These are phyloP conservation scores for Suillus subalutaceus DNA, from an alignment of 768 basidiomycete species.

Conservation along the genomic window DNA sequence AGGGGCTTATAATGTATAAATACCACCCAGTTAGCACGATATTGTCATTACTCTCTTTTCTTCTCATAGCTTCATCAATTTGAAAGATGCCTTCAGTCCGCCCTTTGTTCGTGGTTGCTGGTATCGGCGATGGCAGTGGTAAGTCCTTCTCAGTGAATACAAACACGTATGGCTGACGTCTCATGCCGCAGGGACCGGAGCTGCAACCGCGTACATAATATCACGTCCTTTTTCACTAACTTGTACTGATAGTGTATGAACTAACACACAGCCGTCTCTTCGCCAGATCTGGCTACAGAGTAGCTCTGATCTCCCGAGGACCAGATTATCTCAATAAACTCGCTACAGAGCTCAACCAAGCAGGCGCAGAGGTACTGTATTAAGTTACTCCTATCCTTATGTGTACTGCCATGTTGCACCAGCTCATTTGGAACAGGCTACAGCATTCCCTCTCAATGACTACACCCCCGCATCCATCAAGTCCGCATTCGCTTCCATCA, in stretches of 20 bases:
- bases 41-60: neutral
- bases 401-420: neutral
- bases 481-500: slow-evolving; percentile 50
- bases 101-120: slow-evolving; percentile 61
- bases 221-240: neutral
- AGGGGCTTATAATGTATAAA: slow-evolving; percentile 18
- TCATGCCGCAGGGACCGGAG: slow-evolving; percentile 52
- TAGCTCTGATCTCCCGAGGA: slow-evolving; percentile 68
- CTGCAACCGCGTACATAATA: slow-evolving; percentile 53
- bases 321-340: slow-evolving; percentile 52
- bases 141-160: slow-evolving; percentile 9
- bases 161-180: slow-evolving; percentile 4
- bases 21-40: neutral
- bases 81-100: slow-evolving; percentile 37
- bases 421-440: slow-evolving; percentile 44
- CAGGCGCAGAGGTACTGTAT: slow-evolving; percentile 56
- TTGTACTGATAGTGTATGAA: slow-evolving; percentile 10
- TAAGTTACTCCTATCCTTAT: neutral
- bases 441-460: slow-evolving; percentile 53
- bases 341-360: slow-evolving; percentile 53
- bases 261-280: slow-evolving; percentile 51
- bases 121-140: slow-evolving; percentile 47
- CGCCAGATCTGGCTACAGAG: slow-evolving; percentile 62
- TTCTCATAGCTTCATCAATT: slow-evolving; percentile 3
- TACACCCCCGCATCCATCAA: slow-evolving; percentile 56